Percentiles rank a stretch among this genome's conserved stretches.
These are phyloP conservation scores for Sergeia podlipaevii DNA, from an alignment of 208 protist species.

Conservation along the genomic window DNA sequence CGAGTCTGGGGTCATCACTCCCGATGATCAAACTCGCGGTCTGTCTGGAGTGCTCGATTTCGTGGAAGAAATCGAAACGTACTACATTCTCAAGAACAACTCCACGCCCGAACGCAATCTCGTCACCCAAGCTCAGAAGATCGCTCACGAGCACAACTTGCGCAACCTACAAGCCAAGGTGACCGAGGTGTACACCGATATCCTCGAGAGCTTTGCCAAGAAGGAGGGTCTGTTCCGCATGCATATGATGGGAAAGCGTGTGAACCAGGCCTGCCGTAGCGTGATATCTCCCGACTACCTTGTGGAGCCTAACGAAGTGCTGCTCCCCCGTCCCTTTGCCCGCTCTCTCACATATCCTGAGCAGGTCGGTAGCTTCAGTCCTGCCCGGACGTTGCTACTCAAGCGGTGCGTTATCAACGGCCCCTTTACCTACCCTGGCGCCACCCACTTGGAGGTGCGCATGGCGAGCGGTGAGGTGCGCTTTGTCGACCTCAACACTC, in stretches of 20 bases:
- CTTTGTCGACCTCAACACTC: slow-evolving; percentile 77
- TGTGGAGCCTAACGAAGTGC: slow-evolving; percentile 96
- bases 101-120: slow-evolving; percentile 46
- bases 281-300: slow-evolving; percentile 99
- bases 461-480: slow-evolving; percentile 64
- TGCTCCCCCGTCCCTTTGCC: slow-evolving; percentile 92
- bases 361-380: slow-evolving; percentile 70
- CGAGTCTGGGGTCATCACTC: slow-evolving; percentile 53
- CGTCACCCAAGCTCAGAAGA: slow-evolving; percentile 37
- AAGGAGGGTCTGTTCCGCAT: slow-evolving; percentile 99
- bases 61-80: slow-evolving; percentile 81
- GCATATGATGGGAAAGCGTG: slow-evolving; percentile 99
- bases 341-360: slow-evolving; percentile 96
- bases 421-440: slow-evolving; percentile 96
- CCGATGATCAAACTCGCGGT: slow-evolving; percentile 57
- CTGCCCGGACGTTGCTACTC: slow-evolving; percentile 83
- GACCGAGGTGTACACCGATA: slow-evolving; percentile 69
- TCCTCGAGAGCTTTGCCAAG: slow-evolving; percentile 95
- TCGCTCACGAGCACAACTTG: slow-evolving; percentile 82
- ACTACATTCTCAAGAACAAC: slow-evolving; percentile 65
- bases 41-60: slow-evolving; percentile 77
- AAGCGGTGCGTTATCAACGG: slow-evolving; percentile 97
- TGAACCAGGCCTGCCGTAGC: slow-evolving; percentile 98
- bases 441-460: slow-evolving; percentile 93
- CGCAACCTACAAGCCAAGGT: slow-evolving; percentile 84